Percentiles rank a stretch among this genome's conserved stretches.
These are phyloP conservation scores for Exophiala lecanii-corni DNA, from an alignment of 2,329 filamentous ascomycete genomes.

Conservation along the genomic window DNA sequence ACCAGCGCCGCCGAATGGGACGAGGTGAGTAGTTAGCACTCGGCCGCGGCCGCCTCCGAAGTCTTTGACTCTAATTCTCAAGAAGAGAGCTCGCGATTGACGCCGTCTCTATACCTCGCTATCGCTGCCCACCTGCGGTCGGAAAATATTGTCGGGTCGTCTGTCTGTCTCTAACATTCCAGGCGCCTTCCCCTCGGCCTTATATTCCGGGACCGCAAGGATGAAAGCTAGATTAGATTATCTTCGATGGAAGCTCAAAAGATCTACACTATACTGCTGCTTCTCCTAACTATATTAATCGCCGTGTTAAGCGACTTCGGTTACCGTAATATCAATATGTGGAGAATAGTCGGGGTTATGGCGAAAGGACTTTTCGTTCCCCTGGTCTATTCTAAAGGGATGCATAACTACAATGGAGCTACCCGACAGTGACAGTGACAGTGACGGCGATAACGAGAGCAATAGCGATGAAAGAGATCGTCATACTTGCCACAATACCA, in stretches of 20 bases:
- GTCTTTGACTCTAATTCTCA: no score
- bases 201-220: conserved; percentile 31
- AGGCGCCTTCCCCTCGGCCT: conserved; percentile 51
- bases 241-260: conserved; percentile 49
- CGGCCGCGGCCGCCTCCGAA: no score
- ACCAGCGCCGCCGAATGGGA: no score
- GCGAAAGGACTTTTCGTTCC: conserved; percentile 41
- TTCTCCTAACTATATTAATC: conserved; percentile 42
- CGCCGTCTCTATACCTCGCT: no score
- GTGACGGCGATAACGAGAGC: no score
- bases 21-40: no score
- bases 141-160: conserved; percentile 53
- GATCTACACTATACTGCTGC: conserved; percentile 43
- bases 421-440: conserved; percentile 41
- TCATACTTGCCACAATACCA: no score
- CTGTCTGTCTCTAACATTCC: conserved; percentile 54
- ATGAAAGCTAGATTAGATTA: no score
- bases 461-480: no score
- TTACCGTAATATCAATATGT: conserved; percentile 30
- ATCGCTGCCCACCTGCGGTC: no score
- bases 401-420: conserved; percentile 38
- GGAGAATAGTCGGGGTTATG: conserved; percentile 33
- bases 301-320: conserved; percentile 35
- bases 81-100: no score
- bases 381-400: conserved; percentile 44